Evolutionary conservation across 2,329 filamentous ascomycete species (phyloP), one percentile per base, ranked within the genome.

Genomic region (Pseudogymnoascus sp.): DNA sequence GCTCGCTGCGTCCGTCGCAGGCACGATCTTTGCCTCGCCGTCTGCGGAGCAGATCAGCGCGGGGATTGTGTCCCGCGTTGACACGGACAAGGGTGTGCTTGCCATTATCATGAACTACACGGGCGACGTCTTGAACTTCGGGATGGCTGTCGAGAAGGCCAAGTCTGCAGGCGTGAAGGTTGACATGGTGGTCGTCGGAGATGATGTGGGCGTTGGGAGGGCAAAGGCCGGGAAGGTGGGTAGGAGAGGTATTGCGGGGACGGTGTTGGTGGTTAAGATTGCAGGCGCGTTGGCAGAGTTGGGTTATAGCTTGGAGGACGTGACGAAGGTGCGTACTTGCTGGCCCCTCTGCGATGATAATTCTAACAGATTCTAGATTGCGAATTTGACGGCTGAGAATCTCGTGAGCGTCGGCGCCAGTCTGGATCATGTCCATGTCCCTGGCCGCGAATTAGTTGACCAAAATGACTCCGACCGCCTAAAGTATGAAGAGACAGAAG

Each of bases 61-160:
- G 65, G 90, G 85, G 61, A 86, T 95, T 59, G 82, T 86, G 69
- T 81, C 84, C 39, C 80, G 89, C 18, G 88, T 95, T 2, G 83
- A 89, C 62, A 80, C 81, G 3, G 78, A 81, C 45, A 81, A 83
- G 63, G 92, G 92, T 21, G 88, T 96, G 1, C 73, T 96, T 38
- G 88, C 96, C n/a, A 86, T 92, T 5, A 89, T 95, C 28, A 96
- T 95, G 89, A 96, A 96, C 73, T 95, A 95, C 73, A 95, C 90
- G 1, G 89, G 89, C 35, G 89, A 92, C 71, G 83, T 96, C 59
- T 80, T 96, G 66, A 95, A 96, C 75, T 96, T 96, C 70, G 92
- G 91, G 60, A 87, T 96, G 81, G 92, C 87, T 0, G 89, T 94
- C 7, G 92, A 96, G 73, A 96, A 96, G 76, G 91, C 91, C 13